These are phyloP conservation scores for Zygotorulaspora sp. DNA, from an alignment of 805 yeast genomes.

Conservation along the genomic window DNA sequence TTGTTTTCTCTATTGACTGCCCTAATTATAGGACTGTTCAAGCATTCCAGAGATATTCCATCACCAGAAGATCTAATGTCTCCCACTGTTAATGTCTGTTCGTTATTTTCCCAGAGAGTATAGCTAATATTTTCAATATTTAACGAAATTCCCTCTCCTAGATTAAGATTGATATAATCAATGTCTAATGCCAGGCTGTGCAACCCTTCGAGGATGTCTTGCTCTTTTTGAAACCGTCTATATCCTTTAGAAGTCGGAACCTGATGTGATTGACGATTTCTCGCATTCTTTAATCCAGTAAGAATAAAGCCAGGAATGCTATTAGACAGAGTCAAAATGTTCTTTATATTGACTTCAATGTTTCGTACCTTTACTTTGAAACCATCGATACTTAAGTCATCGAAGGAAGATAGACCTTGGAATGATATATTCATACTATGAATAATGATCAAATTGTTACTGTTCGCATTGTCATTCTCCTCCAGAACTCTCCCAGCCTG, in stretches of 20 bases:
- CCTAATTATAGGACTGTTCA: constrained; percentile 6
- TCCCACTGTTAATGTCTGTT: constrained; percentile 4
- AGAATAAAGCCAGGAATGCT: constrained; percentile 10
- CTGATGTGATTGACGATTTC: constrained; percentile 3
- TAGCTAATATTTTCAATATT: constrained; percentile 4
- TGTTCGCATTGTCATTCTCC: constrained; percentile 27
- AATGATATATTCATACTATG: constrained; percentile 42
- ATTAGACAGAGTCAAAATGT: constrained; percentile 12
- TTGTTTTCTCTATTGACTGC: constrained; percentile 6
- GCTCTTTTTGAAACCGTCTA: constrained; percentile 26
- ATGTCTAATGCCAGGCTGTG: constrained; percentile 15
- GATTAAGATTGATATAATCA: constrained; percentile 1
- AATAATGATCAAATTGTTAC: constrained; percentile 25
- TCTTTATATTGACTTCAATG: constrained; percentile 31
- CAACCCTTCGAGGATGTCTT: constrained; percentile 13
- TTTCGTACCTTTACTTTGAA: constrained; percentile 38
- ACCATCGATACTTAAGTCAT: constrained; percentile 32
- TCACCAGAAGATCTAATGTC: constrained; percentile 7
- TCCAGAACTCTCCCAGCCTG: neutral
- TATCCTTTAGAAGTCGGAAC: constrained; percentile 14
- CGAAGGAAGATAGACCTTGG: constrained; percentile 41
- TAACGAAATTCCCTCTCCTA: constrained; percentile 6
- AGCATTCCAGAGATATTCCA: constrained; percentile 4
- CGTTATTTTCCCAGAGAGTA: constrained; percentile 7
- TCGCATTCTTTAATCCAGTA: constrained; percentile 1